Percentiles rank a stretch among this genome's conserved stretches.
phyloP scores from a whole-genome alignment of 352 stramenopile genomes.

The Aphanomyces stellatus region DNA sequence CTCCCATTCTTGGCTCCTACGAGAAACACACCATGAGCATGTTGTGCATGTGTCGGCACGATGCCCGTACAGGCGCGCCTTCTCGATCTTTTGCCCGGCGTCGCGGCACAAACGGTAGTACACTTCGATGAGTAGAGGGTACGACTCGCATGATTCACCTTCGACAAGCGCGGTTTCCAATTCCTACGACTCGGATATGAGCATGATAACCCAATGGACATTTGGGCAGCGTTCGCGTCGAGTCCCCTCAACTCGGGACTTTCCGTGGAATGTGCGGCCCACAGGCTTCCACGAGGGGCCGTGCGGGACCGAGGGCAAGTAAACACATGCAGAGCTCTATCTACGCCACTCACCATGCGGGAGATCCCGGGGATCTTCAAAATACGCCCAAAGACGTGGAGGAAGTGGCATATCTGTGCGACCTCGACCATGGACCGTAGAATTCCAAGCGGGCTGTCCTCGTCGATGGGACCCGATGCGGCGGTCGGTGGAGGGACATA shows the following conservation, averaged over 20 bases:
- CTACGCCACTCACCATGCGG: slow-evolving; percentile 45
- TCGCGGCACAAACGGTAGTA: slow-evolving; percentile 6
- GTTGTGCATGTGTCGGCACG: neutral
- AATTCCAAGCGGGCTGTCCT: slow-evolving; percentile 1
- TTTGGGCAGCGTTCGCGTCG: neutral
- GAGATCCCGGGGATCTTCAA: slow-evolving; percentile 64
- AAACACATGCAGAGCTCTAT: neutral
- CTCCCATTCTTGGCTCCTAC: slow-evolving; percentile 79
- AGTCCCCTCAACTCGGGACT: too few species aligned
- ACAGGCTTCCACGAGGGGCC: too few species aligned
- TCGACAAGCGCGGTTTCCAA: slow-evolving; percentile 16
- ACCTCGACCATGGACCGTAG: slow-evolving; percentile 33
- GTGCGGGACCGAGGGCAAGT: neutral
- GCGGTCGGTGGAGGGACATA: neutral
- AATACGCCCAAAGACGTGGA: slow-evolving; percentile 51
- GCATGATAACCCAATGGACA: neutral
- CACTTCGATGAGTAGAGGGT: slow-evolving; percentile 6
- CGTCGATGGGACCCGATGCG: neutral
- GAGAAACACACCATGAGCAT: neutral
- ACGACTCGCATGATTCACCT: neutral
- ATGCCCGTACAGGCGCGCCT: slow-evolving; percentile 5
- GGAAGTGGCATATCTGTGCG: slow-evolving; percentile 72
- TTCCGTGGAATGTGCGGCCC: too few species aligned
- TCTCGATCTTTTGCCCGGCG: slow-evolving; percentile 13
- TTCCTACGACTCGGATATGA: neutral